Percentiles rank a stretch among this genome's conserved stretches.
Conservation (phyloP, 495 filamentous ascomycete species). For the Talaromyces wortmannii region DNA sequence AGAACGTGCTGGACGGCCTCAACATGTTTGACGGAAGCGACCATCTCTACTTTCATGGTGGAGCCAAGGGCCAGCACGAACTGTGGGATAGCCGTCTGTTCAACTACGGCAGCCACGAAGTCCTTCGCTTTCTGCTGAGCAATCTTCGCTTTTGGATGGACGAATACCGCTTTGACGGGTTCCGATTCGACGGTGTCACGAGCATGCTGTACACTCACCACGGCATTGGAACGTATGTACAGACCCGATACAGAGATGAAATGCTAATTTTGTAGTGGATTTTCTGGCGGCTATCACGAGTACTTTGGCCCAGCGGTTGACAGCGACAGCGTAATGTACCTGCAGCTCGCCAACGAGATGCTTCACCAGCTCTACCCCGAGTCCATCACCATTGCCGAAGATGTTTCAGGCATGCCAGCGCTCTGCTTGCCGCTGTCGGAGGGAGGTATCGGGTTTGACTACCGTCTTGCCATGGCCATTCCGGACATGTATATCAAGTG, state of each 20-base stretch:
- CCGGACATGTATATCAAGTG: conserved; percentile 99
- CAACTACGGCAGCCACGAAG: conserved; percentile 94
- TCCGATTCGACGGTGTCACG: conserved; percentile 96
- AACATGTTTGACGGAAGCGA: conserved; percentile 95
- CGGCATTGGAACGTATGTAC: conserved; percentile 91
- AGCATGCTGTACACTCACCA: conserved; percentile 97
- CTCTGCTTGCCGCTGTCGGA: conserved; percentile 79
- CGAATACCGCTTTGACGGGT: conserved; percentile 93
- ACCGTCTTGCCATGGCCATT: conserved; percentile 94
- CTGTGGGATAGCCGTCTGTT: conserved; percentile 95
- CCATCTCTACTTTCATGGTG: conserved; percentile 91
- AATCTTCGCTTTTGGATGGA: conserved; percentile 99
- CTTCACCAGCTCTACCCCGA: conserved; percentile 82
- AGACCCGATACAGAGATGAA: not conserved
- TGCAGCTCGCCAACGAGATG: conserved; percentile 96
- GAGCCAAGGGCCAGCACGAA: conserved; percentile 75
- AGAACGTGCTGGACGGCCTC: conserved; percentile 90
- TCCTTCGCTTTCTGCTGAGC: conserved; percentile 86
- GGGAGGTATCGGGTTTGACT: conserved; percentile 94
- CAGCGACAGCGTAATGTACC: conserved; percentile 89
- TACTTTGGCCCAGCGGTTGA: conserved; percentile 94
- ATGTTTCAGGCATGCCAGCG: conserved; percentile 97
- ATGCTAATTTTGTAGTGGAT: conserved; percentile 54
- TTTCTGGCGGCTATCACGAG: conserved; percentile 97
- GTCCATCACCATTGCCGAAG: conserved; percentile 86